Percentiles rank a stretch among this genome's conserved stretches.
Evolutionary conservation across 129 eudicot species (phyloP).

Genomic region (Flaveria brownii): DNA sequence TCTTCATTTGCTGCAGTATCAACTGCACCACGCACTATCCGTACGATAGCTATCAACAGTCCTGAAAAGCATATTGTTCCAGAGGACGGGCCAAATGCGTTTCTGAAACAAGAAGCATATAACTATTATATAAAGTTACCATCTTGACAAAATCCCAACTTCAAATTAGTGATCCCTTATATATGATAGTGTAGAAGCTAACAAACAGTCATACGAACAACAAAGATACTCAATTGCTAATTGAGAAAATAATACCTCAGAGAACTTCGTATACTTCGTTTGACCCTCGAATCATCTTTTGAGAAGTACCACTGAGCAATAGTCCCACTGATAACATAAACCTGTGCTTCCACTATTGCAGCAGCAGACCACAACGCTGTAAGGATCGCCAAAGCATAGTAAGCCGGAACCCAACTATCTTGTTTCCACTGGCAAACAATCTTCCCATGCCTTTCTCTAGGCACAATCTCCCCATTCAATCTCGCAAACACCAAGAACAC

Average conservation of each 20-base stretch:
- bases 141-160: constrained; percentile 10
- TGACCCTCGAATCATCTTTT: constrained; percentile 60
- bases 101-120: constrained; percentile 50
- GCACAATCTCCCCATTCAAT: constrained; percentile 70
- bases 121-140: constrained; percentile 23
- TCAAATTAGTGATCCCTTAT: neutral
- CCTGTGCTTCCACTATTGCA: constrained; percentile 87
- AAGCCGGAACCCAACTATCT: constrained; percentile 95
- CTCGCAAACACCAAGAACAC: constrained; percentile 78
- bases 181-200: neutral
- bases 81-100: constrained; percentile 88
- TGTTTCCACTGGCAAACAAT: constrained; percentile 77
- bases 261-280: constrained; percentile 59
- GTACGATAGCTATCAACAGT: constrained; percentile 57
- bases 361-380: constrained; percentile 94
- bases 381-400: constrained; percentile 74
- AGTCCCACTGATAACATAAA: constrained; percentile 86
- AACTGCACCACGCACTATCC: constrained; percentile 78
- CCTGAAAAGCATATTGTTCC: constrained; percentile 97
- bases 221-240: neutral
- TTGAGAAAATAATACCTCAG: constrained; percentile 50
- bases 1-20: constrained; percentile 85
- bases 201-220: neutral
- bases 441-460: constrained; percentile 54
- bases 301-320: constrained; percentile 96